Conservation (phyloP, 345 rosid species). For the Salix viminalis region DNA sequence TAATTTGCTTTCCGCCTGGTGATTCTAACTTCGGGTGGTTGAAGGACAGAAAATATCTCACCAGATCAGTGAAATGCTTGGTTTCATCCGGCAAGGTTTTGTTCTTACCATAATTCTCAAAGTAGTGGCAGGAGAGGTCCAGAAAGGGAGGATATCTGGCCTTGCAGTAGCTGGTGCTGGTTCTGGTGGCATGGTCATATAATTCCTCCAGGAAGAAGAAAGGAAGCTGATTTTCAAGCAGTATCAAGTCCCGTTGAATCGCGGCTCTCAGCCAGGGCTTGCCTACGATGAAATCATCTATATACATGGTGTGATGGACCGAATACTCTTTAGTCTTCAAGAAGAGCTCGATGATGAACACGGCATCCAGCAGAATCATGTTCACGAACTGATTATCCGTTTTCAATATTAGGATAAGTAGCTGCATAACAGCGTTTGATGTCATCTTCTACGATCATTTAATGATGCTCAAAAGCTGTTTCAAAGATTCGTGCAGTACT, state of each 20-base stretch:
- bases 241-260: background rate
- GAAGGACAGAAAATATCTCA: background rate
- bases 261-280: background rate
- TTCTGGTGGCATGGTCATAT: background rate
- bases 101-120: background rate
- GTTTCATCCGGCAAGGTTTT: background rate
- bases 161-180: no score
- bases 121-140: background rate
- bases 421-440: background rate
- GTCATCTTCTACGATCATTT: rapidly evolving
- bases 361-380: slow-evolving; percentile 10
- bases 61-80: slow-evolving; percentile 15
- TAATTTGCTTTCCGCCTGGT: background rate
- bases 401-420: background rate
- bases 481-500: no score
- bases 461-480: no score
- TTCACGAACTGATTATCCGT: background rate
- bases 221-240: slow-evolving; percentile 19
- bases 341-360: slow-evolving; percentile 18
- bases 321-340: background rate
- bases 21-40: background rate
- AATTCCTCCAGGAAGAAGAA: background rate
- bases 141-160: background rate
- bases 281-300: background rate
- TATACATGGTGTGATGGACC: background rate